Evolutionary conservation across 139 green algal species (phyloP).

Genomic region (Pleodorina starrii): DNA sequence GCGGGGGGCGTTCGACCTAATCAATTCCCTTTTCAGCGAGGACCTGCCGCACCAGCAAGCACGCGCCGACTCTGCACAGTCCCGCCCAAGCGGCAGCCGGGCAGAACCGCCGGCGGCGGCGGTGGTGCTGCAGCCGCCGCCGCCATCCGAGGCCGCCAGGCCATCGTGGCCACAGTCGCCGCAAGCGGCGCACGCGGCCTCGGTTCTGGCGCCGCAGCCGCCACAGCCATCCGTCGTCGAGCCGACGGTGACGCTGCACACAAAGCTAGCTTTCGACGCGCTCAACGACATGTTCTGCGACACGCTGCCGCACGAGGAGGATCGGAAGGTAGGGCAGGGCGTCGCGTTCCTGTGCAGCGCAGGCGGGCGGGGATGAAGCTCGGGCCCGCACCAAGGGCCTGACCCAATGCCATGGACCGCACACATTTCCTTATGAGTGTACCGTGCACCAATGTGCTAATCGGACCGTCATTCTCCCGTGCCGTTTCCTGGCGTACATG

Average conservation of each 20-base stretch:
- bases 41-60: slow-evolving; percentile 51
- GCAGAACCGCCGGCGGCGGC: not conserved
- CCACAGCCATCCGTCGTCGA: slow-evolving; percentile 37
- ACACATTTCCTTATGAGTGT: too few relatives aligned
- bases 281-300: slow-evolving; percentile 79
- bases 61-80: not conserved
- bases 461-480: too few relatives aligned
- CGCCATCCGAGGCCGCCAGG: not conserved
- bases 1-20: slow-evolving; percentile 68
- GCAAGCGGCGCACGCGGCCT: not conserved
- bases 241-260: slow-evolving; percentile 79
- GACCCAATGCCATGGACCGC: too few relatives aligned
- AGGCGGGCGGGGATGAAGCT: too few relatives aligned
- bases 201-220: not conserved
- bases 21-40: slow-evolving; percentile 78
- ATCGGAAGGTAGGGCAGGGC: not conserved
- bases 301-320: slow-evolving; percentile 16
- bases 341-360: too few relatives aligned
- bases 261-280: slow-evolving; percentile 70
- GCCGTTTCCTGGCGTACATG: slow-evolving; percentile 10
- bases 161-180: not conserved
- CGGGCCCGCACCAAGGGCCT: too few relatives aligned
- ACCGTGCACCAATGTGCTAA: too few relatives aligned
- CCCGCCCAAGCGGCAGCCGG: not conserved
- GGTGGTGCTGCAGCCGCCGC: not conserved